Evolutionary conservation across 1,284 basidiomycete species (phyloP).

Genomic region (Pisolithus thermaeus): DNA sequence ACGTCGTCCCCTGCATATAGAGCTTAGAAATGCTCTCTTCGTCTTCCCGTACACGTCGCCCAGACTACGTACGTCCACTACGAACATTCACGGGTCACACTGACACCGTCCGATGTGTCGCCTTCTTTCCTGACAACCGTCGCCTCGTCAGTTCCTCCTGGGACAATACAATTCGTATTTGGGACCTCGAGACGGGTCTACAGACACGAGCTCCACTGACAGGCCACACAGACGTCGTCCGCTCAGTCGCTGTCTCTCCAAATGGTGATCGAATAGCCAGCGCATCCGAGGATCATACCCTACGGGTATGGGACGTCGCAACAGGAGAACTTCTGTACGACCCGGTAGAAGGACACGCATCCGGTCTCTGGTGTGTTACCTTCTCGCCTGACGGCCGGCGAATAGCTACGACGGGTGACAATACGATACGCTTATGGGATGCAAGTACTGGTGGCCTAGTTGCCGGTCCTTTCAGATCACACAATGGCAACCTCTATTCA

Average conservation of each 20-base stretch:
- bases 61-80: slow-evolving; percentile 25
- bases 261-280: slow-evolving; percentile 22
- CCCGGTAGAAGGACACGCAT: slow-evolving; percentile 23
- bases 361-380: slow-evolving; percentile 26
- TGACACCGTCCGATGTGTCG: slow-evolving; percentile 24
- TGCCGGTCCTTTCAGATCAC: slow-evolving; percentile 25
- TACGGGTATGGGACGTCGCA: slow-evolving; percentile 25
- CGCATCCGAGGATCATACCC: slow-evolving; percentile 24
- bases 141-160: slow-evolving; percentile 25
- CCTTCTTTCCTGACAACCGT: slow-evolving; percentile 26
- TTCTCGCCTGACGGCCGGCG: slow-evolving; percentile 28
- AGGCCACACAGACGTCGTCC: slow-evolving; percentile 27
- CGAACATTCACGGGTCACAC: slow-evolving; percentile 20
- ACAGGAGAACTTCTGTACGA: slow-evolving; percentile 21
- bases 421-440: slow-evolving; percentile 30
- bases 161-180: slow-evolving; percentile 25
- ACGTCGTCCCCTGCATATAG: background rate
- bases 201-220: slow-evolving; percentile 14
- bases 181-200: slow-evolving; percentile 20
- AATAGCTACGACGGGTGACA: slow-evolving; percentile 29
- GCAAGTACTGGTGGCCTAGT: slow-evolving; percentile 21
- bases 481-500: slow-evolving; percentile 27
- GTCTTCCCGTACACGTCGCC: slow-evolving; percentile 17
- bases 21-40: slow-evolving; percentile 19
- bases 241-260: slow-evolving; percentile 26